Evolutionary conservation across 495 filamentous ascomycete species (phyloP).

Genomic region (Penicillium salamii): DNA sequence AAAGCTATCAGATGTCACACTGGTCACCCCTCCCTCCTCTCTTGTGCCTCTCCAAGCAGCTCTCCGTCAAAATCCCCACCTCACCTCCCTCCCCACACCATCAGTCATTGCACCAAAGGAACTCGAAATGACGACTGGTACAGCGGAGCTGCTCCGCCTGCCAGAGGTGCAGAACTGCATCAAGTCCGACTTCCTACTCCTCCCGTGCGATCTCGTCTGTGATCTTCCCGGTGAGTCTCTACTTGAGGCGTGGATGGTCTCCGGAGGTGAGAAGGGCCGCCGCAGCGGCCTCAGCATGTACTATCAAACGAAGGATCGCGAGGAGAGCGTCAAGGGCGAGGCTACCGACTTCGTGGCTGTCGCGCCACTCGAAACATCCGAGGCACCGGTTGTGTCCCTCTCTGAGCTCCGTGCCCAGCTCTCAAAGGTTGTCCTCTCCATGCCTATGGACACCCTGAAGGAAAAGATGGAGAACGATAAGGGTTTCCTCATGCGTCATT

Average conservation of each 20-base stretch:
- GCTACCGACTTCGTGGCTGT: constrained; percentile 87
- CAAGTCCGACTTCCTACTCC: constrained; percentile 79
- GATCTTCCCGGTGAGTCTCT: constrained; percentile 80
- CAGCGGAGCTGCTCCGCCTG: constrained; percentile 83
- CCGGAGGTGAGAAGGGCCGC: constrained; percentile 53
- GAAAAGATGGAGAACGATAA: constrained; percentile 72
- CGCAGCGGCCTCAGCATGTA: constrained; percentile 81
- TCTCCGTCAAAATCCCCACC: constrained; percentile 78
- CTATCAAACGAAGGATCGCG: constrained; percentile 76
- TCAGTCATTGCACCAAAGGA: constrained; percentile 71
- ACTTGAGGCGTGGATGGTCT: constrained; percentile 89
- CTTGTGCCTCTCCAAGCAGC: constrained; percentile 69
- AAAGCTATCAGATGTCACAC: constrained; percentile 62
- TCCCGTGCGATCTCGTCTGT: constrained; percentile 93
- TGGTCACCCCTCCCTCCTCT: constrained; percentile 77
- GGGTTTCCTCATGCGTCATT: constrained; percentile 66
- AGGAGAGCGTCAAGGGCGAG: constrained; percentile 75
- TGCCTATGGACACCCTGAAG: constrained; percentile 81
- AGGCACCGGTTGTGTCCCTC: constrained; percentile 39
- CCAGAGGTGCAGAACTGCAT: constrained; percentile 69
- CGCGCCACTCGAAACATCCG: constrained; percentile 55
- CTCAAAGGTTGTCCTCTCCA: constrained; percentile 66
- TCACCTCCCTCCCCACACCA: constrained; percentile 75
- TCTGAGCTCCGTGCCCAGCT: constrained; percentile 62
- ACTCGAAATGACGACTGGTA: constrained; percentile 75